phyloP scores from a whole-genome alignment of 2,329 filamentous ascomycete genomes.

The Fusarium globosum region DNA sequence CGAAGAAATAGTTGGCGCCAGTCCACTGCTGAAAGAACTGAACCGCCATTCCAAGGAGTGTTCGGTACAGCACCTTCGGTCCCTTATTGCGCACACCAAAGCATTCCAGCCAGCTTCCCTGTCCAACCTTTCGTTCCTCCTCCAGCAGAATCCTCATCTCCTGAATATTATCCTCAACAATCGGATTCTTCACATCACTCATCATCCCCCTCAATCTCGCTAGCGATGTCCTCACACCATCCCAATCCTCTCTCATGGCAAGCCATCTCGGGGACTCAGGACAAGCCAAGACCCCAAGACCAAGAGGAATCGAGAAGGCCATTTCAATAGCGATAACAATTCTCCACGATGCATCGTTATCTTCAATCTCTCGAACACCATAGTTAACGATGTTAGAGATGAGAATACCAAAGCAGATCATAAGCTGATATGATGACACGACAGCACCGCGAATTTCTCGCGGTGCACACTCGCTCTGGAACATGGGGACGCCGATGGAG shows the following conservation, averaged over 20 bases:
- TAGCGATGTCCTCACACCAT: constrained; percentile 60
- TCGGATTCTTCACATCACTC: constrained; percentile 56
- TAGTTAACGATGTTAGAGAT: constrained; percentile 66
- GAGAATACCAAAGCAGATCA: constrained; percentile 78
- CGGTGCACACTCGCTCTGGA: constrained; percentile 72
- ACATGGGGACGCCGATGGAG: constrained; percentile 74
- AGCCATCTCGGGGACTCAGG: constrained; percentile 70
- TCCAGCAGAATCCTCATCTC: constrained; percentile 63
- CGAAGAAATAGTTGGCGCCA: constrained; percentile 69
- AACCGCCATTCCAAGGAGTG: constrained; percentile 69
- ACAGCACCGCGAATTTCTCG: constrained; percentile 73
- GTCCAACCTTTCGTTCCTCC: constrained; percentile 57
- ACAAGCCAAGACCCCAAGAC: constrained; percentile 62
- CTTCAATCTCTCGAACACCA: constrained; percentile 58
- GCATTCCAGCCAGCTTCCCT: constrained; percentile 68
- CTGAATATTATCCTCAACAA: constrained; percentile 63
- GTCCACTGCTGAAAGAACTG: constrained; percentile 77
- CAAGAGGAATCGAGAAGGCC: constrained; percentile 63
- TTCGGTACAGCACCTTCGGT: constrained; percentile 72
- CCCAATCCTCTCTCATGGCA: constrained; percentile 60
- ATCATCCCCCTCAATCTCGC: constrained; percentile 64
- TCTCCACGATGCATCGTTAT: constrained; percentile 64
- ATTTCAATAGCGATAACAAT: constrained; percentile 70
- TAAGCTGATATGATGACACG: constrained; percentile 75
- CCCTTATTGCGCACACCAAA: constrained; percentile 63